phyloP scores from a whole-genome alignment of 805 yeast species.

The Cyberlindnera maritima region DNA sequence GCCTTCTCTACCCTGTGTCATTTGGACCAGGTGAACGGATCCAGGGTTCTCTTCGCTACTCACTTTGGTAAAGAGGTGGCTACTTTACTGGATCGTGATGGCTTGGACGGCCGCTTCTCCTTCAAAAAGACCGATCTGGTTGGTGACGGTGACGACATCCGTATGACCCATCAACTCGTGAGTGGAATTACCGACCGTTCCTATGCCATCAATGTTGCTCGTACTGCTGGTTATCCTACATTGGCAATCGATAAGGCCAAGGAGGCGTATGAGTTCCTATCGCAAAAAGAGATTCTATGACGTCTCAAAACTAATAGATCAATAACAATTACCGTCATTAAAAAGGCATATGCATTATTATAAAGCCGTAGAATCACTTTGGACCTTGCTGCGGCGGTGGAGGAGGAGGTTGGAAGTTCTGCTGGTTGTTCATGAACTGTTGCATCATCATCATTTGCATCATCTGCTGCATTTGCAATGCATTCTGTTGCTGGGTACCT shows the following conservation, averaged over 20 bases:
- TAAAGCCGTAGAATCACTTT: not conserved
- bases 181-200: constrained; percentile 92
- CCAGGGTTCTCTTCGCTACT: constrained; percentile 90
- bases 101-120: constrained; percentile 71
- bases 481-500: constrained; percentile 13
- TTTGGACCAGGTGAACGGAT: constrained; percentile 63
- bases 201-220: constrained; percentile 96
- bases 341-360: constrained; percentile 2
- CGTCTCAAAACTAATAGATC: not conserved
- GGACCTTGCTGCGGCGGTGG: not conserved
- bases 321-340: not conserved
- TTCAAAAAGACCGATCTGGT: constrained; percentile 55
- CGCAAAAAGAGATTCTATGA: constrained; percentile 8
- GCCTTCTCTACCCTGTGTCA: constrained; percentile 95
- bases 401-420: constrained; percentile 1
- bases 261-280: constrained; percentile 9
- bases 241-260: constrained; percentile 12
- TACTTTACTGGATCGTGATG: constrained; percentile 56
- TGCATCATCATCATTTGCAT: constrained; percentile 30
- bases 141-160: constrained; percentile 52
- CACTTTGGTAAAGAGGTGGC: constrained; percentile 91
- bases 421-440: constrained; percentile 7
- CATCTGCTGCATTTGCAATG: constrained; percentile 29
- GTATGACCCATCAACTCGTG: constrained; percentile 81
- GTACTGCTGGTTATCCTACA: constrained; percentile 83